Base-by-base conservation (phyloP, 805 yeast species). In the Candida easanensis region DNA sequence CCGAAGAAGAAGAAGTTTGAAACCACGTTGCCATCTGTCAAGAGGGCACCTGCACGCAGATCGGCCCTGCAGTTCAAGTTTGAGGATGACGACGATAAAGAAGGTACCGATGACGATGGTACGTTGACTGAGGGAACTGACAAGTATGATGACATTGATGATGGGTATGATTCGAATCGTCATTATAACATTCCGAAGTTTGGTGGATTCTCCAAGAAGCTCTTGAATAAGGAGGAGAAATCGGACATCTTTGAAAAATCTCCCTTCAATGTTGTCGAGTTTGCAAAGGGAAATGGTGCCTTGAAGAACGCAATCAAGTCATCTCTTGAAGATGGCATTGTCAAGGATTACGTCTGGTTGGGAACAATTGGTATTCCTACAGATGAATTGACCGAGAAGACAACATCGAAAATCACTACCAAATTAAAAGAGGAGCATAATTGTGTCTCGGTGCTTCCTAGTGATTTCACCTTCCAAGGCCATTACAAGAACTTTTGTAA, bases 351-450 rank as follows among this genome's bases (percentile, higher is more conserved):
- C 37, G 70, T 66, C 44, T 91, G 97, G 96, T 77, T 91, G 2
- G 99, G 99, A n/a, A 82, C 96, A 0, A 65, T 86, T 26, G 95
- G 96, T 21, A 84, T 89, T 74, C 96, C 97, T 16, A 84, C 91
- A 16, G 97, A 93, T 63, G 80, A 74, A 22, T 74, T 93, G 16
- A 84, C 93, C 4, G 65, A 66, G 0, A 57, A 63, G 0, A 80
- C 84, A 3, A 79, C 76, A 48, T 49, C 58, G 2, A 74, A 73
- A 16, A 88, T 93, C 33, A 62, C 78, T 2, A 50, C 54, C 0
- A 69, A 68, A 31, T 63, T 87, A 41, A 49, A 47, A 21, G 57
- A 61, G 1, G 76, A 80, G 3, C 82, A 77, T 59, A 58, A 77
- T 44, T 77, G 83, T 32, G 76, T 74, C 45, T 79, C 88, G 0